Evolutionary conservation across 164 flowering plant genomes (phyloP).

Genomic region (Warburgia ugandensis): DNA sequence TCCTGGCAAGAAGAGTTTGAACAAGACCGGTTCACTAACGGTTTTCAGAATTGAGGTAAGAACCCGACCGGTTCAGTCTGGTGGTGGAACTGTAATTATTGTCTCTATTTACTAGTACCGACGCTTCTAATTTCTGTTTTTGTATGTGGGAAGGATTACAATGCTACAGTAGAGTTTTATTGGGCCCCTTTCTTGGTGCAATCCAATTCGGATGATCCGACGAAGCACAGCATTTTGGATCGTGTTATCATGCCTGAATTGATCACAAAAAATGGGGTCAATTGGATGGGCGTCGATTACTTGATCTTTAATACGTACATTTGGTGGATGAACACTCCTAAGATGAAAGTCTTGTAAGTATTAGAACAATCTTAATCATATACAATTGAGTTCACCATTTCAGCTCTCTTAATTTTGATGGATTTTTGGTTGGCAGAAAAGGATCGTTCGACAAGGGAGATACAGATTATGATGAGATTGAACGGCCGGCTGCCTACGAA

Average conservation of each 20-base stretch:
- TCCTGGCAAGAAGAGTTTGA: constrained; percentile 63
- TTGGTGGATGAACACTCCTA: constrained; percentile 97
- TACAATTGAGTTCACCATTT: too few species aligned
- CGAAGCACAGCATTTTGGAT: constrained; percentile 73
- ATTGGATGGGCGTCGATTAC: constrained; percentile 80
- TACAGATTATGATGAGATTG: constrained; percentile 82
- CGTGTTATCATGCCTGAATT: constrained; percentile 88
- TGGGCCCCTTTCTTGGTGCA: constrained; percentile 99
- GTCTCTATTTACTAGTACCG: too few species aligned
- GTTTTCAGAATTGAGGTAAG: constrained; percentile 74
- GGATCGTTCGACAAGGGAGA: constrained; percentile 81
- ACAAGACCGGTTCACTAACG: constrained; percentile 65
- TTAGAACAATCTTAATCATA: too few species aligned
- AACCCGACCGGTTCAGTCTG: too few species aligned
- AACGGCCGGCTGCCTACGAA: constrained; percentile 63
- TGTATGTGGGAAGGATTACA: constrained; percentile 48
- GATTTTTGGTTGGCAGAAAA: too few species aligned
- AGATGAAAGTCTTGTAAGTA: constrained; percentile 88
- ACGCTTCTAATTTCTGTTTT: too few species aligned
- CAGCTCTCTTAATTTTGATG: too few species aligned
- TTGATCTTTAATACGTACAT: constrained; percentile 89
- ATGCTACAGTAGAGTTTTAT: constrained; percentile 88
- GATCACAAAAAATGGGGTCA: constrained; percentile 58
- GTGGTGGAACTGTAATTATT: too few species aligned
- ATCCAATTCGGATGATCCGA: constrained; percentile 95